Percentiles rank a stretch among this genome's conserved stretches.
These are phyloP conservation scores for Xenoacremonium recifei DNA, from an alignment of 2,329 filamentous ascomycete genomes.

Conservation along the genomic window DNA sequence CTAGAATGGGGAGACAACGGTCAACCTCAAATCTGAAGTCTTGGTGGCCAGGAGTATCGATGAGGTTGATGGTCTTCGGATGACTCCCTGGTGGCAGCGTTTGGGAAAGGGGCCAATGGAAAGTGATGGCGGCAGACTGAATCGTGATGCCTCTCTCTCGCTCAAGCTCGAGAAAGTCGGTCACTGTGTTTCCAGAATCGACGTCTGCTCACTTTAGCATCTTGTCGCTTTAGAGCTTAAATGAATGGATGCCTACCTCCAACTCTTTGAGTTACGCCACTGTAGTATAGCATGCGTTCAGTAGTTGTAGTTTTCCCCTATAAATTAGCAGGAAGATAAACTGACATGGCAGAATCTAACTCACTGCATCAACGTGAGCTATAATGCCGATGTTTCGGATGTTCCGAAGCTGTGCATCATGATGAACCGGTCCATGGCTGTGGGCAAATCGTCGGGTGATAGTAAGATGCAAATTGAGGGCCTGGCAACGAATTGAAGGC, in stretches of 20 bases:
- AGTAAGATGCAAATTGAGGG: conserved; percentile 14
- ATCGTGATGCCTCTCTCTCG: conserved; percentile 93
- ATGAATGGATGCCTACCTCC: conserved; percentile 52
- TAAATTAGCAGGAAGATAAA: neutral
- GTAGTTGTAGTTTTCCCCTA: conserved; percentile 96
- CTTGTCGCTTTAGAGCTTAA: neutral
- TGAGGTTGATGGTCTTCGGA: conserved; percentile 78
- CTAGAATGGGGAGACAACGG: conserved; percentile 81
- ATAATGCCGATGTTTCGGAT: conserved; percentile 98
- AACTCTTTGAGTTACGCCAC: conserved; percentile 81
- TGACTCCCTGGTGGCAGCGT: conserved; percentile 37
- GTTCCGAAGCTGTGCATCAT: conserved; percentile 37
- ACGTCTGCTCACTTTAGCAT: conserved; percentile 59
- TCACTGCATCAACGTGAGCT: conserved; percentile 89
- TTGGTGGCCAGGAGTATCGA: conserved; percentile 94
- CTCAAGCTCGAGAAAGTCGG: conserved; percentile 93
- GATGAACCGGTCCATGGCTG: conserved; percentile 14
- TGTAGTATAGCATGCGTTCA: conserved; percentile 98
- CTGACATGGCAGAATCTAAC: conserved; percentile 17
- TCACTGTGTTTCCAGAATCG: conserved; percentile 94
- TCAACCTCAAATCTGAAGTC: conserved; percentile 98
- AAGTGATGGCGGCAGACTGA: conserved; percentile 94
- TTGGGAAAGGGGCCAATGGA: conserved; percentile 76
- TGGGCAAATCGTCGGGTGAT: conserved; percentile 17
- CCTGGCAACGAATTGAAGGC: conserved; percentile 21